Evolutionary conservation across 2,329 filamentous ascomycete species (phyloP).

Genomic region (Colletotrichum truncatum): DNA sequence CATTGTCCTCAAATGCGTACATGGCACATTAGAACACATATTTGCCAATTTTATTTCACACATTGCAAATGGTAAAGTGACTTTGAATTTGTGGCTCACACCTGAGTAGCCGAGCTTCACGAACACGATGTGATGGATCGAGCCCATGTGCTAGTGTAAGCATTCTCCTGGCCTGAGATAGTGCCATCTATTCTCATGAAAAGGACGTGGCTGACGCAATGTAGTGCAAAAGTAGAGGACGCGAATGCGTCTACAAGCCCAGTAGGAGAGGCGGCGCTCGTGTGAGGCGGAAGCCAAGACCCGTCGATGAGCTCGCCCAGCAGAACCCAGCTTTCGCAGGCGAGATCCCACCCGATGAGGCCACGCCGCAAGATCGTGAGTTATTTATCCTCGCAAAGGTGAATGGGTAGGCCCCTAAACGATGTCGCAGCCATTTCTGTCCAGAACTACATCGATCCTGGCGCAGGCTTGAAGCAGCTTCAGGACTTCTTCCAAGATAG

Average conservation of each 20-base stretch:
- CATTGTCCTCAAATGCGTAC: neutral
- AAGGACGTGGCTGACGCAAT: constrained; percentile 27
- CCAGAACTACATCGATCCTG: constrained; percentile 54
- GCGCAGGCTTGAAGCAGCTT: constrained; percentile 56
- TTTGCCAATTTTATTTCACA: neutral
- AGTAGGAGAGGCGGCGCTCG: constrained; percentile 54
- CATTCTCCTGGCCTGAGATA: neutral
- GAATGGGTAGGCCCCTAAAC: constrained; percentile 7
- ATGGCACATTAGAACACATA: neutral
- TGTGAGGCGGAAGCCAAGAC: constrained; percentile 47
- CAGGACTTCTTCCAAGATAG: constrained; percentile 56
- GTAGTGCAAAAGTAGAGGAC: constrained; percentile 49
- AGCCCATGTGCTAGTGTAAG: constrained; percentile 53
- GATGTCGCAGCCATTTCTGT: constrained; percentile 41
- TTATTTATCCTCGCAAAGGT: constrained; percentile 2
- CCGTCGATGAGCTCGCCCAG: constrained; percentile 30
- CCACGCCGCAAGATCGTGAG: constrained; percentile 41
- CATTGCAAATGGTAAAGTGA: neutral
- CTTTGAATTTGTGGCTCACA: neutral
- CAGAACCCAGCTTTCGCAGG: constrained; percentile 37
- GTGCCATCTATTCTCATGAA: neutral
- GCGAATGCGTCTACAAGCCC: constrained; percentile 53
- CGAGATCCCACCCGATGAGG: constrained; percentile 37
- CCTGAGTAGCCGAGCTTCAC: constrained; percentile 49
- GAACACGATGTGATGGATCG: constrained; percentile 57